Base-by-base conservation (phyloP, 306 rosid species). In the Abrus precatorius region DNA sequence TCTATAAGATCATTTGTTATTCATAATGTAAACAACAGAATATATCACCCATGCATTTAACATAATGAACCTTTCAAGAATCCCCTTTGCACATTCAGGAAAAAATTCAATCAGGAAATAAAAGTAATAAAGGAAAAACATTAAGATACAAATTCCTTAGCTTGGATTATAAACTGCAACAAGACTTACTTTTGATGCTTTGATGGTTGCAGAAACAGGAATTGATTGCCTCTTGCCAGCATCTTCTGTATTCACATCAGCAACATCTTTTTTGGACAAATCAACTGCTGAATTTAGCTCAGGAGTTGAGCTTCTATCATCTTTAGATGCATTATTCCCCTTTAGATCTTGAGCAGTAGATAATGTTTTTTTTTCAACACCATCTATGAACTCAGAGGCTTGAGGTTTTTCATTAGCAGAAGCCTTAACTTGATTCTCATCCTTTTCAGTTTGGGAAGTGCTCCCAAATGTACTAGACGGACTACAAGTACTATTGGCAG, bases 131-230 rank as follows among this genome's bases (percentile, higher is more conserved):
- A 59, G 70, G 69, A 67, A 72, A 9, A 64, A 55, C 49, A 76
- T 27, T n/a, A 56, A 40, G 56, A 70, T 53, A 32, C 55, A 32
- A 65, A 45, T 40, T 49, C 33, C 14, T 73, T 66, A 30, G 69
- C 59, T 80, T 41, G 63, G 70, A 76, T 76, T 43, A 80, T 59
- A 69, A 83, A 86, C 67, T 60, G 68, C 54, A 85, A 54, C 14
- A 62, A 70, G 70, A 81, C 85, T 84, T 88, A 92, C 82, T 43
- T 68, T 74, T 53, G 84, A 72, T 74, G 85, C 85, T 79, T 82
- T 85, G 70, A 75, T 62, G 38, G 90, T 80, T 54, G 81, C 83
- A 52, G 87, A 40, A 69, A 83, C 86, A 85, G 93, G 87, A 83
- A 77, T 33, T 33, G 82, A 69, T 78, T 83, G 85, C 60, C 57